Evolutionary conservation across 2,329 filamentous ascomycete genomes (phyloP).

Genomic region (Bipolaris oryzae): DNA sequence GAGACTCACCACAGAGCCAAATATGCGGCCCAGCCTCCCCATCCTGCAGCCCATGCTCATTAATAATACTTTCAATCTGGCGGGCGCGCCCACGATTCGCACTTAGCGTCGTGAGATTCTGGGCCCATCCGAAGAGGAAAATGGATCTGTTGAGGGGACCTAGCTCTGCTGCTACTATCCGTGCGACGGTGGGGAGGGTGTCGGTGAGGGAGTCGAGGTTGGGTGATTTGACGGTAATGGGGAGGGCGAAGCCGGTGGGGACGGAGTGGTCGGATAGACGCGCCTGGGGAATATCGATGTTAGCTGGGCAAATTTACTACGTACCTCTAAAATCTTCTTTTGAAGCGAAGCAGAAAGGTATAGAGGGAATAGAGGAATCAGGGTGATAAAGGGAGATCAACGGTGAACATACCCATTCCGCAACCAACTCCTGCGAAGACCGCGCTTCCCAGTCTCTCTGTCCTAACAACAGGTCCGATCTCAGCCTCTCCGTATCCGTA

Average conservation of each 20-base stretch:
- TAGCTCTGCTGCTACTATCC: conserved; percentile 55
- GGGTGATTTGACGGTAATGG: conserved; percentile 61
- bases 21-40: conserved; percentile 65
- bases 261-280: conserved; percentile 60
- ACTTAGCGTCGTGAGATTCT: conserved; percentile 68
- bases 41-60: conserved; percentile 56
- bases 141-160: conserved; percentile 70
- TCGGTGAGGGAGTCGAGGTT: conserved; percentile 46
- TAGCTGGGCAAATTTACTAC: neutral
- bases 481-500: conserved; percentile 53
- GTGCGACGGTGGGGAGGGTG: conserved; percentile 55
- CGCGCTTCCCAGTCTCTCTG: conserved; percentile 39
- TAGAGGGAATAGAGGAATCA: neutral
- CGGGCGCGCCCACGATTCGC: conserved; percentile 72
- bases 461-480: conserved; percentile 65
- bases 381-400: too few species aligned
- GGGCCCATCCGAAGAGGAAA: conserved; percentile 73
- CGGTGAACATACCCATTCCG: conserved; percentile 27
- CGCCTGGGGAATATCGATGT: conserved; percentile 15
- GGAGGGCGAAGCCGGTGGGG: conserved; percentile 63
- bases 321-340: too few species aligned
- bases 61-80: conserved; percentile 66
- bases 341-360: neutral
- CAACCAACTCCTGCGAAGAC: conserved; percentile 22
- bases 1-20: conserved; percentile 68